Conservation (phyloP, 345 rosid species). For the Microcos paniculata region DNA sequence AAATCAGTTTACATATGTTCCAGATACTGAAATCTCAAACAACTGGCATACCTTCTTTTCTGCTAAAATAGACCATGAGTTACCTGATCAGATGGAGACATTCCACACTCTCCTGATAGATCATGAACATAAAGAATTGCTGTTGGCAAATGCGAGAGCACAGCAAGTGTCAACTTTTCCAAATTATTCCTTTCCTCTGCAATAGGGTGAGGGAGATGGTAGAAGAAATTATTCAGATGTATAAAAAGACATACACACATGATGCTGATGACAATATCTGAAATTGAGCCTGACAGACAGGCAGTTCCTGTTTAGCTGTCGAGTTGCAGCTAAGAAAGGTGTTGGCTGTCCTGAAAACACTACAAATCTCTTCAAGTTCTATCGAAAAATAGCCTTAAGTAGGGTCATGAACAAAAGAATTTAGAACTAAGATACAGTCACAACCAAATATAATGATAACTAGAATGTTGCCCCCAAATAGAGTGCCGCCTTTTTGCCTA, state of each 20-base stretch:
- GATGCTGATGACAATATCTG: not conserved
- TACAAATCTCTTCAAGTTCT: not conserved
- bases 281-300: not conserved
- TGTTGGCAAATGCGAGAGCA: slow-evolving; percentile 88
- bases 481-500: too few relatives aligned
- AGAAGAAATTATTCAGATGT: not conserved
- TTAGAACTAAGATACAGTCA: not conserved
- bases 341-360: not conserved
- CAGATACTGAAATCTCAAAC: not conserved
- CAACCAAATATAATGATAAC: not conserved
- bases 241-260: not conserved
- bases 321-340: not conserved
- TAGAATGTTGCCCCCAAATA: too few relatives aligned
- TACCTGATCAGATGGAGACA: slow-evolving; percentile 93
- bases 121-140: slow-evolving; percentile 93
- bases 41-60: not conserved
- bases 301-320: not conserved
- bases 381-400: not conserved
- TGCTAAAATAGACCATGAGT: not conserved
- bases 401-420: not conserved
- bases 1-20: not conserved
- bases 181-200: slow-evolving; percentile 89
- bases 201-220: not conserved
- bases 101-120: slow-evolving; percentile 95
- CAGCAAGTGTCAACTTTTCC: slow-evolving; percentile 92